Percentiles rank a stretch among this genome's conserved stretches.
phyloP scores from a whole-genome alignment of 225 moss, liverwort and hornwort species.

The Ulota crispa region DNA sequence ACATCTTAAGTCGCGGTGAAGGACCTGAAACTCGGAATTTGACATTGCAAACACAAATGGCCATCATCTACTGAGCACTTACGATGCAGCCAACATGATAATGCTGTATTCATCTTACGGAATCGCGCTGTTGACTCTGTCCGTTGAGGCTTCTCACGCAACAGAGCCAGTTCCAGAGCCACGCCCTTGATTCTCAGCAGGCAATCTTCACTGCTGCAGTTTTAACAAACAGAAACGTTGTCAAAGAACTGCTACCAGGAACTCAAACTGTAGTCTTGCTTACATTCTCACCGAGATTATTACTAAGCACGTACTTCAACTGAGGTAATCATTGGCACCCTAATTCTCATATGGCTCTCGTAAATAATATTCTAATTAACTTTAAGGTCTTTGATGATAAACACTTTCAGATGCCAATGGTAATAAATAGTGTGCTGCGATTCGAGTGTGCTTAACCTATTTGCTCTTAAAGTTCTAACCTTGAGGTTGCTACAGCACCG shows the following conservation, averaged over 20 bases:
- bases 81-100: not conserved
- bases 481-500: conserved; percentile 1
- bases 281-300: not conserved
- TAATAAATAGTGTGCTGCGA: not conserved
- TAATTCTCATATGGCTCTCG: not conserved
- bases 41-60: not conserved
- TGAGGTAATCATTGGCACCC: not conserved
- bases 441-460: not conserved
- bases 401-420: not conserved
- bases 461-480: not conserved
- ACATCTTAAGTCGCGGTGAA: conserved; percentile 7
- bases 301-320: not conserved
- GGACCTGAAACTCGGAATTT: not conserved
- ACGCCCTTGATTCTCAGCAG: not conserved
- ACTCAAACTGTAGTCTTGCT: conserved; percentile 4
- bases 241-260: conserved; percentile 5
- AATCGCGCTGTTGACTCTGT: not conserved
- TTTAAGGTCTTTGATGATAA: not conserved
- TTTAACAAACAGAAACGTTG: not conserved
- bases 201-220: not conserved
- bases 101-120: not conserved
- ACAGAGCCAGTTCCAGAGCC: conserved; percentile 4
- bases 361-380: not conserved
- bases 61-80: not conserved
- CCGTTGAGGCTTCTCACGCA: not conserved